Conservation (phyloP, 768 basidiomycete species). For the Sutorius australiensis region DNA sequence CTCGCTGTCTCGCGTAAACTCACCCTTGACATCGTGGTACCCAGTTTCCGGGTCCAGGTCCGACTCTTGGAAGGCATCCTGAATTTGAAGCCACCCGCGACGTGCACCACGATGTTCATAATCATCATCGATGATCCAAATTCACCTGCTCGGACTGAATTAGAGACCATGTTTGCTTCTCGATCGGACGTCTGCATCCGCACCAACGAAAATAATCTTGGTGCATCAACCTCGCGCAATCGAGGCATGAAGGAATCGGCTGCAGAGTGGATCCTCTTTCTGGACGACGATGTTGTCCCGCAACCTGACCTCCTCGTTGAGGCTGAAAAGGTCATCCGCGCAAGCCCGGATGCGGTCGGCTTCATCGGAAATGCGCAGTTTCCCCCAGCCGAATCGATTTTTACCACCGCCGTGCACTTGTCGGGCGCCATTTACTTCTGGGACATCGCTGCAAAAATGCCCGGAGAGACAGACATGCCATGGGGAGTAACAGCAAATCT, state of each 20-base stretch:
- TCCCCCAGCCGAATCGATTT: slow-evolving; percentile 44
- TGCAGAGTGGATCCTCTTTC: slow-evolving; percentile 55
- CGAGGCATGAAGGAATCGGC: slow-evolving; percentile 51
- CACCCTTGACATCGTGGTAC: slow-evolving; percentile 54
- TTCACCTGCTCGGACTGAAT: slow-evolving; percentile 37
- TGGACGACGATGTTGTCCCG: slow-evolving; percentile 58
- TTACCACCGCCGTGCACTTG: slow-evolving; percentile 52
- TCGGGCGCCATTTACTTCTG: slow-evolving; percentile 60
- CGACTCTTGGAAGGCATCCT: slow-evolving; percentile 43
- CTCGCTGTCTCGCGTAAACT: slow-evolving; percentile 33
- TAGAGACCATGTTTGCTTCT: slow-evolving; percentile 38
- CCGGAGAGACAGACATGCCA: slow-evolving; percentile 41
- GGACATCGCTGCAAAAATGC: slow-evolving; percentile 53
- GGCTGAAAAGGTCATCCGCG: slow-evolving; percentile 45
- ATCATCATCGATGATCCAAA: slow-evolving; percentile 55
- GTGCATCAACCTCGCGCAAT: slow-evolving; percentile 54
- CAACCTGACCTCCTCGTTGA: slow-evolving; percentile 40
- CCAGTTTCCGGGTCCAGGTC: slow-evolving; percentile 52
- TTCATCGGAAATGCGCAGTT: slow-evolving; percentile 53
- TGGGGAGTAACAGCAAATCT: slow-evolving; percentile 66
- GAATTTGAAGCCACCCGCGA: slow-evolving; percentile 38
- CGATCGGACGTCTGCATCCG: slow-evolving; percentile 54
- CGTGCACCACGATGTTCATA: slow-evolving; percentile 51
- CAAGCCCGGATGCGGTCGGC: slow-evolving; percentile 45
- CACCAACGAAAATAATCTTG: slow-evolving; percentile 43